These are phyloP conservation scores for Penicillium sp. DNA, from an alignment of 2,329 filamentous ascomycete species.

Conservation along the genomic window DNA sequence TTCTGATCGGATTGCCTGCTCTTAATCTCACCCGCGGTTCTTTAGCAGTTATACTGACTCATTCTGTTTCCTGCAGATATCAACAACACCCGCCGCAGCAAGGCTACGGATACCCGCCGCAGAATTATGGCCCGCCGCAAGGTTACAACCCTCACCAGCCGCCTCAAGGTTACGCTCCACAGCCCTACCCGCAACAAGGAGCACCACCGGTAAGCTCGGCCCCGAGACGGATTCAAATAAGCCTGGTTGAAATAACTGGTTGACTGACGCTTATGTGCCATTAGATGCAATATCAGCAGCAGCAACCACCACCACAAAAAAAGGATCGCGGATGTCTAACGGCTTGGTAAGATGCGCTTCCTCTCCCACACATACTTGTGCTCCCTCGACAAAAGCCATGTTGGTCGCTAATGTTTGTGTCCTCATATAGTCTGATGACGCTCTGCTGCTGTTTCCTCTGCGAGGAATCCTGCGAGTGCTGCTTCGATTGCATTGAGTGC, in stretches of 20 bases:
- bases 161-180: slow-evolving; percentile 30
- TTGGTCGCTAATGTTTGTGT: slow-evolving; percentile 17
- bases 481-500: slow-evolving; percentile 65
- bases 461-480: slow-evolving; percentile 68
- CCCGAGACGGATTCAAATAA: neutral
- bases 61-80: neutral
- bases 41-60: slow-evolving; percentile 1
- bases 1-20: neutral
- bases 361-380: neutral
- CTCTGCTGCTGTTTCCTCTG: slow-evolving; percentile 69
- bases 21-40: too few species aligned
- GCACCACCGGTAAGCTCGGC: slow-evolving; percentile 31
- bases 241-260: neutral
- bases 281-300: slow-evolving; percentile 58
- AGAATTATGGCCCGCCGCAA: slow-evolving; percentile 39
- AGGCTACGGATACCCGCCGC: slow-evolving; percentile 26
- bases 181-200: slow-evolving; percentile 2
- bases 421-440: slow-evolving; percentile 52
- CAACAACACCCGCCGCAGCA: slow-evolving; percentile 7
- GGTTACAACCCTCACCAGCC: slow-evolving; percentile 38
- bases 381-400: neutral
- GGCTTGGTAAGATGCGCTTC: slow-evolving; percentile 50
- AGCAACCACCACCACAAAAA: slow-evolving; percentile 52
- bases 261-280: neutral
- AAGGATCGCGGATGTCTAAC: slow-evolving; percentile 58